Evolutionary conservation across 2,329 filamentous ascomycete genomes (phyloP), one percentile per base, ranked within the genome.

Genomic region (Neofusicoccum ribis): DNA sequence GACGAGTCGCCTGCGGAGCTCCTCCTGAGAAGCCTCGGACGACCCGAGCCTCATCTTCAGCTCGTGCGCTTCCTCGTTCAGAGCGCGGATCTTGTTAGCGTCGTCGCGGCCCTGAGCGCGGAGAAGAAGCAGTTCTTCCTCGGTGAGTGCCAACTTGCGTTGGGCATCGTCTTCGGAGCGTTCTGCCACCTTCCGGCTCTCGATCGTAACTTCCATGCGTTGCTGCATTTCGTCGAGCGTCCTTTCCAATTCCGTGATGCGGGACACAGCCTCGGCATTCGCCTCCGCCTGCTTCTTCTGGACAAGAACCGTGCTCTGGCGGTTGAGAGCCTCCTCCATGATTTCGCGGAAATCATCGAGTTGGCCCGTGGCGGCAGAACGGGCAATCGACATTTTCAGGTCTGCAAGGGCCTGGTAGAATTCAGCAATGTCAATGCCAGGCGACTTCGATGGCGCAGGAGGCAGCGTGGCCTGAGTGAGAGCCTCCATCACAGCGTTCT

Each of bases 401-500:
- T 81, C 81, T 36, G 79, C 79, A 46, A 83, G 74, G 11, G 80
- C 77, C 67, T 82, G 78, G 67, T 82, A 81, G 47, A 83, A 75
- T 52, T 82, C 81, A 62, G 76, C 74, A 68, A 78, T 70, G 46
- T 78, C 76, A 36, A 66, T 23, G 15, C 58, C 64, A 23, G 51
- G 51, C 12, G 52, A 44, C 11, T 51, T 49, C 39, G 58, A 41
- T 17, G 64, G 58, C 14, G n/a, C 37, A 5, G 56, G 64, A 46
- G 64, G 64, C 46, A 46, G 37, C 14, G 34, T 41, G 12, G 52
- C 36, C 34, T 52, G 50, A 23, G 34, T 52, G 23, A 64, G 49
- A n/a, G 89, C 90, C 71, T 91, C 87, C 17, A 91, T 77, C 20
- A 84, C 75, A 39, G 81, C 80, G 9, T 74, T 73, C 69, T 81